Conservation (phyloP, 2,329 filamentous ascomycete species). For the Fusarium sp. region DNA sequence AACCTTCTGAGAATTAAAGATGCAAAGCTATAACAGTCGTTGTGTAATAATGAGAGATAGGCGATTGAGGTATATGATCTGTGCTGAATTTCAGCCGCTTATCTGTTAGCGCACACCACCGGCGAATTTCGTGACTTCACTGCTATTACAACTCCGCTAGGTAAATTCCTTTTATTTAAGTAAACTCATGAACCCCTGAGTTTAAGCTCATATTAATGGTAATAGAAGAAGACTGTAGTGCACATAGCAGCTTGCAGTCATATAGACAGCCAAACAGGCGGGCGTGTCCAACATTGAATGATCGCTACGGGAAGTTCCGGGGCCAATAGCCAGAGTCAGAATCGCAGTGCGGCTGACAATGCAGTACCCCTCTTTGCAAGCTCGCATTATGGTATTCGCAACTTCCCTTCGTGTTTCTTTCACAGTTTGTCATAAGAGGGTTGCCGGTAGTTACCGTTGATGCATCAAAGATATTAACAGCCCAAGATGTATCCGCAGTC, state of each 20-base stretch:
- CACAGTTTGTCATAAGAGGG: not conserved
- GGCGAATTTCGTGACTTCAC: not conserved
- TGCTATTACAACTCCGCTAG: not conserved
- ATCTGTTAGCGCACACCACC: no score
- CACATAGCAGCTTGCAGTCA: rapidly evolving
- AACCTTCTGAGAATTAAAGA: no score
- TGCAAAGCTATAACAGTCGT: no score
- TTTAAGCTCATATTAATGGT: rapidly evolving
- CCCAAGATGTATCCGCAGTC: not conserved
- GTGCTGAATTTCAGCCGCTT: no score
- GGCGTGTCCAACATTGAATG: not conserved
- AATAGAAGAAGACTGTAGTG: not conserved
- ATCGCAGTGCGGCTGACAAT: no score
- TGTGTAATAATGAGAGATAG: no score
- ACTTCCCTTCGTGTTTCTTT: not conserved
- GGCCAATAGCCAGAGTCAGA: not conserved
- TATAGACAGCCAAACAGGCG: not conserved
- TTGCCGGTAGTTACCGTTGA: rapidly evolving
- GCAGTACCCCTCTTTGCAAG: not conserved
- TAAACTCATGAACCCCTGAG: rapidly evolving
- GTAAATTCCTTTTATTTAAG: not conserved
- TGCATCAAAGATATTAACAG: rapidly evolving
- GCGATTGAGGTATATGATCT: no score
- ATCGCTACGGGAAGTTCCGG: not conserved
- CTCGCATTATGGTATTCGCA: not conserved